These are phyloP conservation scores for Flaveria ramosissima DNA, from an alignment of 129 eudicot genomes.

Conservation along the genomic window DNA sequence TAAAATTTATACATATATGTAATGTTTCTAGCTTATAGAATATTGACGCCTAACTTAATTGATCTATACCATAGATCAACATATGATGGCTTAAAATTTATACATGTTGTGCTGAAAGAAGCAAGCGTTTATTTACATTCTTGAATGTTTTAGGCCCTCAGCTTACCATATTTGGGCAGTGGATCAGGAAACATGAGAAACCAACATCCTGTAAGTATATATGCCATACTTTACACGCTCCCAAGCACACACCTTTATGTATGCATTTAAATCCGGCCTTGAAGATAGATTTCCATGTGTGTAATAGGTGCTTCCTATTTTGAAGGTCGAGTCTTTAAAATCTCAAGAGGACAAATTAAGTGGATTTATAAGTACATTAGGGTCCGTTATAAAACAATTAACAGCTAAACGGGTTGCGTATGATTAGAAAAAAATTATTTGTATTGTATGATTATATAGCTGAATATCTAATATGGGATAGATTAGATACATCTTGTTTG, in stretches of 20 bases:
- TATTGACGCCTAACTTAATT: background rate
- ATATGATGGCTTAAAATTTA: no score
- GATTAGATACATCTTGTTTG: no score
- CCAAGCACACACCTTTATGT: background rate
- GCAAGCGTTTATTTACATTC: background rate
- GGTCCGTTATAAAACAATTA: no score
- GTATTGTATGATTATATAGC: no score
- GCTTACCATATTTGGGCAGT: slow-evolving; percentile 80
- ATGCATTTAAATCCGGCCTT: background rate
- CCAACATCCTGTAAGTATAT: slow-evolving; percentile 50
- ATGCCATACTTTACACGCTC: background rate
- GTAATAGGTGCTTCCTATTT: no score
- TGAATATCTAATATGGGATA: no score
- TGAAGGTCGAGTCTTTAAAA: no score
- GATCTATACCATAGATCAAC: no score
- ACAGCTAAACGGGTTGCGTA: no score
- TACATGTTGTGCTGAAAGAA: background rate
- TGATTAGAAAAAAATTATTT: no score
- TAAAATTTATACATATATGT: background rate
- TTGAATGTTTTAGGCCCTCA: slow-evolving; percentile 73
- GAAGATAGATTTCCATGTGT: background rate
- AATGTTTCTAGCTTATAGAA: background rate
- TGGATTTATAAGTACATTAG: no score
- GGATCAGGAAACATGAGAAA: slow-evolving; percentile 59
- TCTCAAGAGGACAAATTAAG: no score